Base-by-base conservation (phyloP, 2,329 filamentous ascomycete species). In the Neopestalotiopsis sp. region DNA sequence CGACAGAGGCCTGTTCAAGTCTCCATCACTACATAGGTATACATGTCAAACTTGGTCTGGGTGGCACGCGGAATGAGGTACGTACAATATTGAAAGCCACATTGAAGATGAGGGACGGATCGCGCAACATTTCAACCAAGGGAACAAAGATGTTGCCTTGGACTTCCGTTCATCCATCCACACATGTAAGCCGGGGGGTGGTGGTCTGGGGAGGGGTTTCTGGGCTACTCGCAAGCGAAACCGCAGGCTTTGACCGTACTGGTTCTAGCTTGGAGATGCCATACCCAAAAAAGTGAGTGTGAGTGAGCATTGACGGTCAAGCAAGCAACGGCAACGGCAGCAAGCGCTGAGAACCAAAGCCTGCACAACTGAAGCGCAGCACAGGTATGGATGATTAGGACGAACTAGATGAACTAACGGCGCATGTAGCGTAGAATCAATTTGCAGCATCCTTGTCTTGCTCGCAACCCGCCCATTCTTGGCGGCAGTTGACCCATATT, bases 401-500 rank as follows among this genome's bases (percentile, higher is more conserved):
- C n/a, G 45, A 49, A 49, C 42, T 49, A 49, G 42, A 49, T 14
- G 13, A 53, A 53, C 45, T 53, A 53, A 17, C 45, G 45, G n/a
- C 10, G 45, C 7, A 53, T 14, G 45, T n/a, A 53, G 45, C 9
- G 45, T 53, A 38, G 30, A 45, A 6, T 34, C 28, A 49, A 57
- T 30, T 24, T 57, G 63, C 32, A 34, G 20, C 24, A 65, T 65
- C 49, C 63, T 64, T 24, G 61, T 49, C 38, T 24, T 34, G 12
- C n/a, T 57, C 17, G n/a, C 45, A 57, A 42, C 28, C 63, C 63
- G 49, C 9, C 49, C 28, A 34, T 7, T 49, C 63, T 65, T 65
- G 63, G 45, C 63, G 63, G 63, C 63, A 57, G 63, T 56, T 64
- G 61, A 24, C 24, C 61, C 61, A 53, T 53, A 45, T 45, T 64